Percentiles rank a stretch among this genome's conserved stretches.
Evolutionary conservation across 2,329 filamentous ascomycete genomes (phyloP).

Genomic region (Fusarium sp.): DNA sequence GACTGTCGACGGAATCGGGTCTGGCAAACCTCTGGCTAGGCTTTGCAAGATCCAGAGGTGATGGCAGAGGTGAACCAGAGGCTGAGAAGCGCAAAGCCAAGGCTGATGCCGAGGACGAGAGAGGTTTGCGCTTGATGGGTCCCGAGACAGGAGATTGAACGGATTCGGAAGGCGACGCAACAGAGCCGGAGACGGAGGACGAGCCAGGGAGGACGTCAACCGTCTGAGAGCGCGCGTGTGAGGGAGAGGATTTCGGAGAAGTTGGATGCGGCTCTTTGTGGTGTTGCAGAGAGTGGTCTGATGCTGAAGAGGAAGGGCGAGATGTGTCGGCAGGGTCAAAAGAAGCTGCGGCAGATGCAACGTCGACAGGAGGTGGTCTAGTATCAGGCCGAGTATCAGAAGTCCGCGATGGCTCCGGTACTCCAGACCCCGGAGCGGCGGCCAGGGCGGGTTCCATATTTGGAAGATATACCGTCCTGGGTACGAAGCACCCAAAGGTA

Average conservation of each 20-base stretch:
- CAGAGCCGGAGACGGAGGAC: constrained; percentile 39
- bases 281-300: constrained; percentile 37
- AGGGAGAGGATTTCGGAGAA: constrained; percentile 36
- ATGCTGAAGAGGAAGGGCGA: constrained; percentile 40
- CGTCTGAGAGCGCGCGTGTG: constrained; percentile 49
- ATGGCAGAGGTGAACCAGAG: constrained; percentile 48
- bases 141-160: constrained; percentile 44
- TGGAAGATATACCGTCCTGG: constrained; percentile 45
- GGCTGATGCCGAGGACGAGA: constrained; percentile 64
- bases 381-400: constrained; percentile 50
- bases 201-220: constrained; percentile 43
- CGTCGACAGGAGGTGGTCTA: constrained; percentile 40
- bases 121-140: constrained; percentile 72
- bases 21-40: constrained; percentile 70
- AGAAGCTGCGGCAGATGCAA: constrained; percentile 35
- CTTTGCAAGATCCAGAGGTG: constrained; percentile 60
- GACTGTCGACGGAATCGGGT: constrained; percentile 71
- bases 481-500: constrained; percentile 35
- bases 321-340: constrained; percentile 39
- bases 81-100: constrained; percentile 48
- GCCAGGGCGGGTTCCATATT: constrained; percentile 49
- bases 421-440: constrained; percentile 41
- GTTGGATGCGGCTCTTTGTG: constrained; percentile 24
- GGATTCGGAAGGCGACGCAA: constrained; percentile 26
- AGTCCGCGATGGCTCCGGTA: constrained; percentile 42